Evolutionary conservation across 331 rosid genomes (phyloP).

Genomic region (Telfairia occidentalis): DNA sequence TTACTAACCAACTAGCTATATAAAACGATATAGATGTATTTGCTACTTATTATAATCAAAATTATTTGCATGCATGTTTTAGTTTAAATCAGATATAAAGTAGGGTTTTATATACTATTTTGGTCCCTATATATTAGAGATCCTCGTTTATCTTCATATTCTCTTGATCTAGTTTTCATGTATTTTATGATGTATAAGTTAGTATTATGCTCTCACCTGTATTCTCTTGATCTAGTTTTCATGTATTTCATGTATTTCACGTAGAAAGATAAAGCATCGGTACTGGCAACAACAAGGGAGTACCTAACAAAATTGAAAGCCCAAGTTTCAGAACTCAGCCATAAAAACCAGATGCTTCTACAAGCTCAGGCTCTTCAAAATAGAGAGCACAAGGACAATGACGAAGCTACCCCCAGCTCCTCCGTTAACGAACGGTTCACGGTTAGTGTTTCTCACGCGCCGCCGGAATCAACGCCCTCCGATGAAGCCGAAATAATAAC

Average conservation of each 20-base stretch:
- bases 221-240: too few relatives aligned
- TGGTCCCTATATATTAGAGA: too few relatives aligned
- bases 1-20: too few relatives aligned
- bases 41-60: too few relatives aligned
- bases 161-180: too few relatives aligned
- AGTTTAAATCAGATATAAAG: too few relatives aligned
- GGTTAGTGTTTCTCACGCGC: constrained; percentile 28
- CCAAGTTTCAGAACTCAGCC: constrained; percentile 39
- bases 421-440: constrained; percentile 25
- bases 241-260: neutral
- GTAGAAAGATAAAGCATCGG: constrained; percentile 76
- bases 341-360: constrained; percentile 31
- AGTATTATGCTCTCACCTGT: too few relatives aligned
- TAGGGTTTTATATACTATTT: too few relatives aligned
- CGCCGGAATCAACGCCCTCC: constrained; percentile 33
- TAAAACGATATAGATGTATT: too few relatives aligned
- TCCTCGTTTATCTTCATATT: too few relatives aligned
- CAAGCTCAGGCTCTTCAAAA: constrained; percentile 19
- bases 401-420: neutral
- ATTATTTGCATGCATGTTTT: neutral
- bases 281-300: constrained; percentile 56
- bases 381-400: constrained; percentile 9
- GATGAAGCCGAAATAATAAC: constrained; percentile 9
- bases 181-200: too few relatives aligned
- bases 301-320: constrained; percentile 39